Conservation (phyloP, 805 yeast species). For the Komagataella pseudopastoris region DNA sequence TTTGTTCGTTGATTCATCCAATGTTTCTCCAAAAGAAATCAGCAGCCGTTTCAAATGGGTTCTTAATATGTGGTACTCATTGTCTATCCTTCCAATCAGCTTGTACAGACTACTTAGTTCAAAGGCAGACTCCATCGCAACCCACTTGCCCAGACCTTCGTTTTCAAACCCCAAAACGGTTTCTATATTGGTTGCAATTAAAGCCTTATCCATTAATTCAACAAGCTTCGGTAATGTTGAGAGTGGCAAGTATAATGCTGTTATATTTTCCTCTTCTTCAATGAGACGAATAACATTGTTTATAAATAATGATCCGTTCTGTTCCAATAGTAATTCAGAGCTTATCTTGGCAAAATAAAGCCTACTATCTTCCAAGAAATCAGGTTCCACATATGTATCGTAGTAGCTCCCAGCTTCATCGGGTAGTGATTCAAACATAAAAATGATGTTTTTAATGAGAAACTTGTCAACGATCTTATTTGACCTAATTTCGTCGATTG, state of each 20-base stretch:
- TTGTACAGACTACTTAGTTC: slow-evolving; percentile 35
- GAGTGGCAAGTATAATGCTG: slow-evolving; percentile 37
- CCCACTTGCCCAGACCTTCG: slow-evolving; percentile 49
- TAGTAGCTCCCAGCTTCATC: slow-evolving; percentile 41
- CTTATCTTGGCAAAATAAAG: slow-evolving; percentile 39
- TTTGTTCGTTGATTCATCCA: slow-evolving; percentile 9
- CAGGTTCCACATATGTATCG: slow-evolving; percentile 51
- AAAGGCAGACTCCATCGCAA: slow-evolving; percentile 26
- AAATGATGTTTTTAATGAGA: slow-evolving; percentile 44
- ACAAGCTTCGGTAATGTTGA: slow-evolving; percentile 39
- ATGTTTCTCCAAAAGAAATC: slow-evolving; percentile 28
- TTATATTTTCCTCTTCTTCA: slow-evolving; percentile 47
- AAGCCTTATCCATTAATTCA: slow-evolving; percentile 41
- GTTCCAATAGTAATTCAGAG: slow-evolving; percentile 24
- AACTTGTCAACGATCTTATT: slow-evolving; percentile 44
- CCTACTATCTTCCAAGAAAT: slow-evolving; percentile 38
- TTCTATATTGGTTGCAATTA: slow-evolving; percentile 44
- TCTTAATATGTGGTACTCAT: slow-evolving; percentile 34
- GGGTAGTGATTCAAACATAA: slow-evolving; percentile 57
- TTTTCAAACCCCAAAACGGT: slow-evolving; percentile 34
- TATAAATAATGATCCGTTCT: slow-evolving; percentile 43
- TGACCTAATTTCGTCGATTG: slow-evolving; percentile 39
- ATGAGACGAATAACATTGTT: slow-evolving; percentile 37
- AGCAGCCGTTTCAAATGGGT: slow-evolving; percentile 32
- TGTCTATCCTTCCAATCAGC: slow-evolving; percentile 39